Base-by-base conservation (phyloP, 164 flowering plant species). In the Warburgia ugandensis region DNA sequence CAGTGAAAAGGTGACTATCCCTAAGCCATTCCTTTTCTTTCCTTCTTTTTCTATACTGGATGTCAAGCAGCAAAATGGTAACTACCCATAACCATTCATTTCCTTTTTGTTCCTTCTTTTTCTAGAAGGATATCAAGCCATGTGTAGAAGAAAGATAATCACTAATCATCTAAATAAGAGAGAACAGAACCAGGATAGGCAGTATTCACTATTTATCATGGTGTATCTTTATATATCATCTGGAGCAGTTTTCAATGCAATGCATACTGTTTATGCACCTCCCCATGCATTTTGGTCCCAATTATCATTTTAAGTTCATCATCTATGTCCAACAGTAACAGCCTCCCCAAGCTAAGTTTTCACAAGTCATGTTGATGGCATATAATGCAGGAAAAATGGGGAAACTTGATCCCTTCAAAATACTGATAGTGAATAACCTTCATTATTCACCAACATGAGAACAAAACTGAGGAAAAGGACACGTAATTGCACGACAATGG, bases 1-100 rank as follows among this genome's bases (percentile, higher is more conserved):
- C 83, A 54, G 60, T 73, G 19, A 47, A 63, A 55, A 21, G 69
- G 82, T 73, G 56, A 56, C 59, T 17, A 42, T 29, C 10, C 11
- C 33, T 14, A 25, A 17, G 21, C 29, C 25, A 28, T 48, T 28
- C 12, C 12, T 32, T 32, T 32, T 11, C 14, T 21, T 49, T 32
- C 10, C 8, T 45, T 14, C 43, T 39, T 16, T 42, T 9, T 5
- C 12, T 42, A 7, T 17, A 10, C 23, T 17, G 20, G 20, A 17
- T 39, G n/a, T 42, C 27, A 42, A 20, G 4, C 17, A 10, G 9
- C 27, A 20, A 7, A 27, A 25, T 19, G 27, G 11, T 0, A 8
- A 42, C 0, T 22, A 22, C 45, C 5, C 16, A 38, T 17, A n/a
- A 8, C 10, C 10, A 38, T n/a, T 38, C n/a, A 38, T 10, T 33